A percentile compares a stretch with the other conserved stretches of the same genome.
Conservation (phyloP, 78 protist genomes). For the Dictyostelium citrinum region DNA sequence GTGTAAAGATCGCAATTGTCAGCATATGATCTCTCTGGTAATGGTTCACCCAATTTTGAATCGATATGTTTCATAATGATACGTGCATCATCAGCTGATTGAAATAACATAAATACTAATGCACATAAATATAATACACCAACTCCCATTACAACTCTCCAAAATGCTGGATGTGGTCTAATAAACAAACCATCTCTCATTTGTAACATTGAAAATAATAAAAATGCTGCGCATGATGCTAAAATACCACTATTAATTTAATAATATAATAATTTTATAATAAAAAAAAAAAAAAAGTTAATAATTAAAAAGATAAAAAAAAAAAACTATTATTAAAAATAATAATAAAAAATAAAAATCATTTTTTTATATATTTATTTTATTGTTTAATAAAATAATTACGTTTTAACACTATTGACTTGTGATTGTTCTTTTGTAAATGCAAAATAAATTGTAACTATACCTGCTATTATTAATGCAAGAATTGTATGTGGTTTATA, state of each 20-base stretch:
- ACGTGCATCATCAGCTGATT: conserved; percentile 81
- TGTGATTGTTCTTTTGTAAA: conserved; percentile 65
- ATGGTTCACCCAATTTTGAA: conserved; percentile 65
- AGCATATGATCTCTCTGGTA: conserved; percentile 88
- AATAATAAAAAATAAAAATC: not conserved
- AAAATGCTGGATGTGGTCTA: conserved; percentile 94
- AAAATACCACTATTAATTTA: too few relatives aligned
- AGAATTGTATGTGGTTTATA: conserved; percentile 82
- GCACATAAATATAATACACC: conserved; percentile 84
- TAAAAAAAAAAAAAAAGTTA: not conserved
- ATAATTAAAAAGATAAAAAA: not conserved
- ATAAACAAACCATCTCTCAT: conserved; percentile 85
- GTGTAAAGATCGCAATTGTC: conserved; percentile 85
- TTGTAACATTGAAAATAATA: conserved; percentile 77
- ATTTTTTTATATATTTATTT: too few relatives aligned
- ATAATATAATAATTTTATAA: not conserved
- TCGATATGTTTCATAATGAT: conserved; percentile 66
- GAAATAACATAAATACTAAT: conserved; percentile 86
- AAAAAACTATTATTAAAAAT: not conserved
- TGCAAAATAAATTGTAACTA: conserved; percentile 65
- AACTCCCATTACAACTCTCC: conserved; percentile 89
- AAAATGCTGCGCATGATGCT: conserved; percentile 73
- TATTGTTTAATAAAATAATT: not conserved
- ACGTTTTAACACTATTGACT: conserved; percentile 43
- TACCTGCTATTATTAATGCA: conserved; percentile 39